Evolutionary conservation across 805 yeast genomes (phyloP).

Genomic region (Groenewaldozyma salmanticensis): DNA sequence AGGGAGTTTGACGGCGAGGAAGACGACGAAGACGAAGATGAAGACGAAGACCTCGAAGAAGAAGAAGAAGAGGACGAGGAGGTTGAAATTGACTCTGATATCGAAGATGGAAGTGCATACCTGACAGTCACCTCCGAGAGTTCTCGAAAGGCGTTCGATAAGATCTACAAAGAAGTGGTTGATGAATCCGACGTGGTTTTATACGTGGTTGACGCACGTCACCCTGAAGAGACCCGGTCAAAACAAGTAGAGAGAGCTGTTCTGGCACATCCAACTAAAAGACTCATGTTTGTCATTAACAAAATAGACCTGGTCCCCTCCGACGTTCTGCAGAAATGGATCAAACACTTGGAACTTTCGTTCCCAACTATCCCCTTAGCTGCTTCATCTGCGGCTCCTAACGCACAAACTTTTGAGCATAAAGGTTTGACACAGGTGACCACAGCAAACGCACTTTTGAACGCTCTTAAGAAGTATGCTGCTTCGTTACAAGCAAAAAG

Average conservation of each 20-base stretch:
- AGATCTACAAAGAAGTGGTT: conserved; percentile 85
- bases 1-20: conserved; percentile 49
- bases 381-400: conserved; percentile 57
- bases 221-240: conserved; percentile 92
- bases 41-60: conserved; percentile 32
- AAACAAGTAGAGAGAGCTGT: conserved; percentile 86
- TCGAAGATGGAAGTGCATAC: conserved; percentile 28
- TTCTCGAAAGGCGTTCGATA: conserved; percentile 73
- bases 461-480: conserved; percentile 79
- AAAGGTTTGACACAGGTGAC: conserved; percentile 60
- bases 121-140: conserved; percentile 28
- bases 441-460: conserved; percentile 66
- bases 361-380: conserved; percentile 93
- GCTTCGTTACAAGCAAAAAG: conserved; percentile 76
- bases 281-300: conserved; percentile 77
- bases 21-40: conserved; percentile 31
- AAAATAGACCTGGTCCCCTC: conserved; percentile 91
- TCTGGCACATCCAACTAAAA: conserved; percentile 65
- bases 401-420: conserved; percentile 53
- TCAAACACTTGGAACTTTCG: conserved; percentile 60
- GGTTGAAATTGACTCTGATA: conserved; percentile 32
- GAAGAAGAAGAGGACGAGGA: conserved; percentile 40
- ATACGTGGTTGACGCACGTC: conserved; percentile 95
- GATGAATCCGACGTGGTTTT: conserved; percentile 85
- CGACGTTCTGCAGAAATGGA: conserved; percentile 74